Evolutionary conservation across 1,139 yeast genomes (phyloP).

Genomic region (Candida frijolesensis): DNA sequence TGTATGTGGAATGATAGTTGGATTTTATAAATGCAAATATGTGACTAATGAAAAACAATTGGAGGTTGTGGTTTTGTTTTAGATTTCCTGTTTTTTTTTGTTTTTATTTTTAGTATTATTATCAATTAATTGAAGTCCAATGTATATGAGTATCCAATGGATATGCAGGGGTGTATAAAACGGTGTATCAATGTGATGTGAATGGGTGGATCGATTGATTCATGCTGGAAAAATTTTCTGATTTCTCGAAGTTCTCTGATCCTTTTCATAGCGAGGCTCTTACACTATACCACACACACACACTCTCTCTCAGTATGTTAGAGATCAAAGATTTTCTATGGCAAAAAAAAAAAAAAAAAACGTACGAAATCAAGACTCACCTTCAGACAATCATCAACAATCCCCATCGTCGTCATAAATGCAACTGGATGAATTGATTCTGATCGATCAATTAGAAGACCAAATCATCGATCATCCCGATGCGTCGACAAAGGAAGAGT

Average conservation of each 20-base stretch:
- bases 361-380: background rate
- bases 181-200: background rate
- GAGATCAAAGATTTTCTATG: background rate
- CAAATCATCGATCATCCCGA: conserved; percentile 51
- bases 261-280: background rate
- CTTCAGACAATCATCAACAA: background rate
- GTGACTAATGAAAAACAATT: conserved; percentile 3
- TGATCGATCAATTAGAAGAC: conserved; percentile 50
- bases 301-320: no score
- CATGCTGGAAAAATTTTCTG: conserved; percentile 1
- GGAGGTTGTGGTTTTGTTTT: background rate
- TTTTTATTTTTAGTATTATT: background rate
- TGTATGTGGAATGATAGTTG: background rate
- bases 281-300: background rate
- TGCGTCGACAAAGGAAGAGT: conserved; percentile 35
- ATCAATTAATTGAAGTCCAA: background rate
- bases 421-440: conserved; percentile 41
- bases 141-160: background rate
- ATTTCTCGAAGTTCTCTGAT: background rate
- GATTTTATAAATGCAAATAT: background rate
- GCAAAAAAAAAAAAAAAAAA: background rate
- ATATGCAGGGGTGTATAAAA: background rate
- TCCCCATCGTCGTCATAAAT: conserved; percentile 15
- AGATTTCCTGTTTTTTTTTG: background rate
- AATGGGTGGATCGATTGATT: background rate